These are phyloP conservation scores for Colletotrichum ledebouriae DNA, from an alignment of 2,329 filamentous ascomycete species.

Conservation along the genomic window DNA sequence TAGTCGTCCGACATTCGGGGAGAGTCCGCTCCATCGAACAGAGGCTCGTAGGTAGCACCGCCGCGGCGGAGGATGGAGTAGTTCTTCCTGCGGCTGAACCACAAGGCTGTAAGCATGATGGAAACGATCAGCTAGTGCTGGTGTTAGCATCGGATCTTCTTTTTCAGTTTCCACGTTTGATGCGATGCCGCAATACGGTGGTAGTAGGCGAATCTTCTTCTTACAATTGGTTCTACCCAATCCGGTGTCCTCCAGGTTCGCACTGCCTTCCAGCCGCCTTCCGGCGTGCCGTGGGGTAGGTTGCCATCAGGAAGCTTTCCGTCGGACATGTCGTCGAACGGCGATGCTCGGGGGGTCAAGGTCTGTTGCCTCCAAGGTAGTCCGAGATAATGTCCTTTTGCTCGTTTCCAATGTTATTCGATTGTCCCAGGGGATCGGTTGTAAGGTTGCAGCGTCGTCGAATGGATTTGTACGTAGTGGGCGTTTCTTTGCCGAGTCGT, in stretches of 20 bases:
- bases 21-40: slow-evolving; percentile 45
- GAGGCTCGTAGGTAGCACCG: slow-evolving; percentile 44
- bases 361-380: not conserved
- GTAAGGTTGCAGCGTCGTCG: not conserved
- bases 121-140: slow-evolving; percentile 52
- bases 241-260: slow-evolving; percentile 50
- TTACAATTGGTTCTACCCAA: slow-evolving; percentile 52
- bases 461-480: not conserved
- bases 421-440: not conserved
- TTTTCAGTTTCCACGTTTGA: not conserved
- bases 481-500: not conserved
- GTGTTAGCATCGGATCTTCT: slow-evolving; percentile 3
- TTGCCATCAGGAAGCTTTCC: slow-evolving; percentile 36
- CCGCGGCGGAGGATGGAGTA: slow-evolving; percentile 50
- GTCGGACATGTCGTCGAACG: slow-evolving; percentile 34
- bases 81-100: slow-evolving; percentile 52
- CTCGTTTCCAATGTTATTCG: not conserved
- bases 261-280: slow-evolving; percentile 46
- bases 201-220: slow-evolving; percentile 21
- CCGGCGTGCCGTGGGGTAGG: slow-evolving; percentile 41
- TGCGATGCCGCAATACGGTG: no score
- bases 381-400: not conserved
- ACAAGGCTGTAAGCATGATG: slow-evolving; percentile 55
- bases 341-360: not conserved
- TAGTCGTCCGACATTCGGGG: slow-evolving; percentile 46